Base-by-base conservation (phyloP, 768 basidiomycete genomes). In the Naematelia encephala region DNA sequence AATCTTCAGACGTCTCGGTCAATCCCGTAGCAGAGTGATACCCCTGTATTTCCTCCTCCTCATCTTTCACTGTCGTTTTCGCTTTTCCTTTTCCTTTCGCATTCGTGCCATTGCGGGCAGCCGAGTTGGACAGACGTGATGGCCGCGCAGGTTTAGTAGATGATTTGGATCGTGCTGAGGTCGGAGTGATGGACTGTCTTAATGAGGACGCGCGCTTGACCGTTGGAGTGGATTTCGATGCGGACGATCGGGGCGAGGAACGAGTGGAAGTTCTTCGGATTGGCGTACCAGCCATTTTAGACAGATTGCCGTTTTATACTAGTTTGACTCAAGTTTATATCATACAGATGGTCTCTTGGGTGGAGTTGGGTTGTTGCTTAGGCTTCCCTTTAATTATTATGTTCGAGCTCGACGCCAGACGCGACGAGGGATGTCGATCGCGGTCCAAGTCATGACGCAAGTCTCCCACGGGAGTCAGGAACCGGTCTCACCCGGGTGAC, bases 31-130 rank as follows among this genome's bases (percentile, higher is more conserved):
- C 39, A 13, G 57, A 64, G 47, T 59, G 49, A 51, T n/a, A 45
- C 43, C 81, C 80, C 56, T 87, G 72, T 2, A 82, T 82, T 21
- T 25, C 42, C 23, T 78, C 59, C 1, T 81, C 82, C 22, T 72
- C 79, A 16, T 8, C 46, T 47, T 54, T 68, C 72, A 59, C 67
- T 73, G 62, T 70, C 69, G 65, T 72, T 76, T 39, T 51, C 25
- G 49, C 39, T 42, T 26, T 5, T 30, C 30, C 63, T 64, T 13
- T 44, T n/a, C 23, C 23, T 53, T 21, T 52, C 49, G 57, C 23
- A 29, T 39, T 47, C 22, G 39, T n/a, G 1, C 42, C 42, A 51
- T 42, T 61, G 8, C 54, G 50, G 10, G 59, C 49, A 0, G 44
- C 45, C 1, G 48, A 16, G n/a, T 23, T 55, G 54, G 29, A 22